A percentile compares a stretch with the other conserved stretches of the same genome.
Conservation (phyloP, 805 yeast species). For the Wickerhamiella qilinensis region DNA sequence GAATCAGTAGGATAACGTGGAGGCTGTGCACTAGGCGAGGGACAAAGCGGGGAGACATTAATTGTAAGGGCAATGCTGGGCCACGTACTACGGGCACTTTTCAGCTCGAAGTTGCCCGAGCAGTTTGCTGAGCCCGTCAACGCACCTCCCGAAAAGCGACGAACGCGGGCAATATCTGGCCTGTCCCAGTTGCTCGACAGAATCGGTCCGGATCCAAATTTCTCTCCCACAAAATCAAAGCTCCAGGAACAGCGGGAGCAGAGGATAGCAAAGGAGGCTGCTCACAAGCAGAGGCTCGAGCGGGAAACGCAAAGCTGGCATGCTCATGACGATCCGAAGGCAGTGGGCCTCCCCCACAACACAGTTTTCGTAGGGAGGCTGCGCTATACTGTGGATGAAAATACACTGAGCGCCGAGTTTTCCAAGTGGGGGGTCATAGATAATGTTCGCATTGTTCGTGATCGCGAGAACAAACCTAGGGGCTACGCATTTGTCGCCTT, state of each 20-base stretch:
- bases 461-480: conserved; percentile 36
- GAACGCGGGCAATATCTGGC: not conserved
- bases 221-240: not conserved
- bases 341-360: conserved; percentile 54
- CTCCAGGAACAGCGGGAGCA: not conserved
- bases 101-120: not conserved
- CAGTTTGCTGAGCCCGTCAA: not conserved
- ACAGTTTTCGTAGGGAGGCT: conserved; percentile 70
- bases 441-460: conserved; percentile 39
- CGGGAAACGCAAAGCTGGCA: conserved; percentile 29
- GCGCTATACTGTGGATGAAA: conserved; percentile 45
- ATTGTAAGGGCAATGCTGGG: not conserved
- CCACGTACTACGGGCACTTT: not conserved
- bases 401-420: conserved; percentile 49
- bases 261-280: conserved; percentile 10
- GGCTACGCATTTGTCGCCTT: conserved; percentile 81
- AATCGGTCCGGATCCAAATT: not conserved
- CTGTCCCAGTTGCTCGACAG: not conserved
- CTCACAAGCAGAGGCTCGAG: conserved; percentile 21
- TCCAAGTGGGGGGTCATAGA: conserved; percentile 57
- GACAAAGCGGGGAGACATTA: no score
- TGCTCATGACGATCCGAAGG: conserved; percentile 40
- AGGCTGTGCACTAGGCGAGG: no score
- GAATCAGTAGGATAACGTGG: no score
- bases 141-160: not conserved